A percentile compares a stretch with the other conserved stretches of the same genome.
phyloP scores from a whole-genome alignment of 208 protist genomes.

The Trypanosoma lewisi region DNA sequence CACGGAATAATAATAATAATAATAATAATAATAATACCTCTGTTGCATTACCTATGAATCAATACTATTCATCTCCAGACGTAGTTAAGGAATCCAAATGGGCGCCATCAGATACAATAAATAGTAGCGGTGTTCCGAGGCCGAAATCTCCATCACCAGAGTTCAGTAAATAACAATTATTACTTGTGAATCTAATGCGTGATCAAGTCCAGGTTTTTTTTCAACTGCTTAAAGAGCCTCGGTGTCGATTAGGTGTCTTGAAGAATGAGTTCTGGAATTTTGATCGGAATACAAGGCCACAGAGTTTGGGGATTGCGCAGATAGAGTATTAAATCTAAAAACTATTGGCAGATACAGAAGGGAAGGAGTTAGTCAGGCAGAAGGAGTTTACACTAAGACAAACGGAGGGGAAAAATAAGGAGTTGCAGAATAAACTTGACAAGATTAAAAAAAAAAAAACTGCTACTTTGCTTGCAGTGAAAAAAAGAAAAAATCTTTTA shows the following conservation, averaged over 20 bases:
- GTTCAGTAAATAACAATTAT: constrained; percentile 65
- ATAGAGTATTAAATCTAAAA: constrained; percentile 68
- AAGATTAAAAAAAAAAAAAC: constrained; percentile 43
- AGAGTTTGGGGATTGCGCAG: constrained; percentile 53
- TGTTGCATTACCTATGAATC: neutral
- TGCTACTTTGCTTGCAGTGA: constrained; percentile 40
- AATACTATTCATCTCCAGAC: constrained; percentile 5
- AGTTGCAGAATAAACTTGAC: constrained; percentile 40
- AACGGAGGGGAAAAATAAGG: constrained; percentile 51
- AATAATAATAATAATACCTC: too few relatives aligned
- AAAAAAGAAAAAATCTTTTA: constrained; percentile 41
- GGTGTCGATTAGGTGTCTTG: constrained; percentile 49
- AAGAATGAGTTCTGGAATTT: constrained; percentile 42
- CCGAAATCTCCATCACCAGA: constrained; percentile 25
- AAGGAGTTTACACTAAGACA: constrained; percentile 38
- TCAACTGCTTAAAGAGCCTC: constrained; percentile 58
- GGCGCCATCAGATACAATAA: neutral
- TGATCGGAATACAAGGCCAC: constrained; percentile 30
- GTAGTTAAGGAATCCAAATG: neutral
- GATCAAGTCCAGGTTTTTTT: constrained; percentile 68
- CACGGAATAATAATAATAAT: too few relatives aligned
- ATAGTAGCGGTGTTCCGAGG: neutral
- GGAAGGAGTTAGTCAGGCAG: constrained; percentile 38
- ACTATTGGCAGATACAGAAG: constrained; percentile 46
- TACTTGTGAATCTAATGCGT: constrained; percentile 57